Conservation (phyloP, 2,329 filamentous ascomycete genomes). For the Trichoderma pleuroti region DNA sequence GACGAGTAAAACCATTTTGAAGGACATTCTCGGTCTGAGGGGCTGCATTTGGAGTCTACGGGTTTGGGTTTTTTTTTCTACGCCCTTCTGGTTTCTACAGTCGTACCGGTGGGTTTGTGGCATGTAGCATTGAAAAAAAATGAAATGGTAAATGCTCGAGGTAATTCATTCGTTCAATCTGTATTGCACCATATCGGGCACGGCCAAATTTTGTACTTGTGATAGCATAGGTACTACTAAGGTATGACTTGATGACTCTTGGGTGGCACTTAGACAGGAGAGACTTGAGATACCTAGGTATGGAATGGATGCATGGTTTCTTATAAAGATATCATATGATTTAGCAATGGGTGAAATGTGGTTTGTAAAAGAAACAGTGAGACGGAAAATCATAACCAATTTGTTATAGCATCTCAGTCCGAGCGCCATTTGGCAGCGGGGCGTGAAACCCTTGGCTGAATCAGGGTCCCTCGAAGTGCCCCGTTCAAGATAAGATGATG, state of each 20-base stretch:
- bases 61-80: constrained; percentile 52
- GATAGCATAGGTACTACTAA: neutral
- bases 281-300: neutral
- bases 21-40: constrained; percentile 46
- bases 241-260: neutral
- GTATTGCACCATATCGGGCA: neutral
- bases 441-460: constrained; percentile 47
- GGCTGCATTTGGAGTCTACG: constrained; percentile 60
- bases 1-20: constrained; percentile 50
- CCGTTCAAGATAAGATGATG: neutral
- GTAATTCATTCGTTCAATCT: constrained; percentile 5
- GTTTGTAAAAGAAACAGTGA: neutral
- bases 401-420: neutral
- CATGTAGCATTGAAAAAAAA: constrained; percentile 59
- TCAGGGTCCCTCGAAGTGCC: constrained; percentile 65
- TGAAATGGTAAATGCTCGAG: constrained; percentile 49
- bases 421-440: constrained; percentile 21
- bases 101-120: constrained; percentile 50
- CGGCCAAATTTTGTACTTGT: neutral
- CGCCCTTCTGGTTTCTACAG: constrained; percentile 46
- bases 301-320: neutral
- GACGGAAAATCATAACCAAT: neutral
- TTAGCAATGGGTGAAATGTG: neutral
- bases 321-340: neutral
- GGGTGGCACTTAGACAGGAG: neutral